phyloP scores from a whole-genome alignment of 352 stramenopile genomes.

The Globisporangium alternatum region DNA sequence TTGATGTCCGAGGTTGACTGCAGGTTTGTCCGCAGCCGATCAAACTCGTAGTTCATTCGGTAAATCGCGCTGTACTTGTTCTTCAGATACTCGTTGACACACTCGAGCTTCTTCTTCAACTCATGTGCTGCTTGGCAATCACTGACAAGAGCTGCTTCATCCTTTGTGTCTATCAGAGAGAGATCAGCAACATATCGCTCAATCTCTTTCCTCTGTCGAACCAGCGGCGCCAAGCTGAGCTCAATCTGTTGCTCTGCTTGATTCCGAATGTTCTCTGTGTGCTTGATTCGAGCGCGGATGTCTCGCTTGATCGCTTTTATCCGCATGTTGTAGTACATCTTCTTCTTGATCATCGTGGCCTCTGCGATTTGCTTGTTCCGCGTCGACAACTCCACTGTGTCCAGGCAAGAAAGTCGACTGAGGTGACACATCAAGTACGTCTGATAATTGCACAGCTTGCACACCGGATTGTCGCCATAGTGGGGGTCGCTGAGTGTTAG shows the following conservation, averaged over 20 bases:
- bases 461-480: constrained; percentile 90
- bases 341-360: constrained; percentile 92
- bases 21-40: constrained; percentile 40
- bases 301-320: constrained; percentile 90
- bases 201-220: constrained; percentile 67
- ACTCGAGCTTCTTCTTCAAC: constrained; percentile 42
- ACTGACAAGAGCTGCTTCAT: not conserved
- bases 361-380: constrained; percentile 88
- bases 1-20: constrained; percentile 64
- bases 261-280: constrained; percentile 40
- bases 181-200: constrained; percentile 37
- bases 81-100: constrained; percentile 35
- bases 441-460: constrained; percentile 91
- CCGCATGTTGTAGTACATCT: constrained; percentile 95
- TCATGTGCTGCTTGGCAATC: constrained; percentile 14
- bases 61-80: constrained; percentile 39
- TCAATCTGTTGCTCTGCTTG: constrained; percentile 52
- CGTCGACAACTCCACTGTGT: constrained; percentile 72
- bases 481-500: constrained; percentile 85
- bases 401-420: constrained; percentile 51
- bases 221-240: constrained; percentile 34
- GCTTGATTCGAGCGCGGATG: constrained; percentile 49
- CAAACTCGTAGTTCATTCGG: constrained; percentile 62
- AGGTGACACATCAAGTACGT: constrained; percentile 91
- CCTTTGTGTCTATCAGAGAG: not conserved